Evolutionary conservation across 495 filamentous ascomycete species (phyloP).

Genomic region (Xylaria palmicola): DNA sequence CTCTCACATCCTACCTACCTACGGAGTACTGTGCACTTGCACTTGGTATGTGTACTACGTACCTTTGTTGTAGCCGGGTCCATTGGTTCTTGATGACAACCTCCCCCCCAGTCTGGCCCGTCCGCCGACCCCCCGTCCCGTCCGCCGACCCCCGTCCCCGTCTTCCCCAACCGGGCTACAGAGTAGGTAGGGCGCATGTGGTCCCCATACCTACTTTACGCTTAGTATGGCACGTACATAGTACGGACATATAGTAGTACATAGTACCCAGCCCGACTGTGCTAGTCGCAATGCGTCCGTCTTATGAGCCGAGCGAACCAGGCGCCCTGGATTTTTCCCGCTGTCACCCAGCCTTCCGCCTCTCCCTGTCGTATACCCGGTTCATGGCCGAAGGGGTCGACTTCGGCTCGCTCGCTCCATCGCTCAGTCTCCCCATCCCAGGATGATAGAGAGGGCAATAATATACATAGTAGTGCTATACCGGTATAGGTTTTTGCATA

Average conservation of each 20-base stretch:
- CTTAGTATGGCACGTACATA: neutral
- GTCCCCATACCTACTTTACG: too few species aligned
- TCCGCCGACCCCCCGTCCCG: too few species aligned
- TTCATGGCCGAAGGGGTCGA: constrained; percentile 19
- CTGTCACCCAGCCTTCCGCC: constrained; percentile 9
- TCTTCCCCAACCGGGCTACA: neutral
- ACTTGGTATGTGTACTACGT: too few species aligned
- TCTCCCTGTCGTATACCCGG: constrained; percentile 3
- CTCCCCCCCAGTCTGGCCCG: neutral
- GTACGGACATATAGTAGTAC: too few species aligned
- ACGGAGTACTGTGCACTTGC: too few species aligned
- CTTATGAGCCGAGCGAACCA: constrained; percentile 11
- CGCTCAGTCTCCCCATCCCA: neutral
- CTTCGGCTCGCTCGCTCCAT: neutral
- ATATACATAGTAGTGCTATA: neutral
- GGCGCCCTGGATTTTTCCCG: constrained; percentile 9
- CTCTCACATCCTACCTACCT: too few species aligned
- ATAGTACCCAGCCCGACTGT: constrained; percentile 3
- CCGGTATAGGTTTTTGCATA: too few species aligned
- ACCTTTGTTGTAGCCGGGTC: neutral
- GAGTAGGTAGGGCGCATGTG: too few species aligned
- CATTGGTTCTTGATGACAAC: neutral
- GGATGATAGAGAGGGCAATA: neutral
- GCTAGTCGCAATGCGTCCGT: neutral
- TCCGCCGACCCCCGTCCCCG: too few species aligned